These are phyloP conservation scores for Ophiostoma sp. DNA, from an alignment of 2,329 filamentous ascomycete genomes.

Conservation along the genomic window DNA sequence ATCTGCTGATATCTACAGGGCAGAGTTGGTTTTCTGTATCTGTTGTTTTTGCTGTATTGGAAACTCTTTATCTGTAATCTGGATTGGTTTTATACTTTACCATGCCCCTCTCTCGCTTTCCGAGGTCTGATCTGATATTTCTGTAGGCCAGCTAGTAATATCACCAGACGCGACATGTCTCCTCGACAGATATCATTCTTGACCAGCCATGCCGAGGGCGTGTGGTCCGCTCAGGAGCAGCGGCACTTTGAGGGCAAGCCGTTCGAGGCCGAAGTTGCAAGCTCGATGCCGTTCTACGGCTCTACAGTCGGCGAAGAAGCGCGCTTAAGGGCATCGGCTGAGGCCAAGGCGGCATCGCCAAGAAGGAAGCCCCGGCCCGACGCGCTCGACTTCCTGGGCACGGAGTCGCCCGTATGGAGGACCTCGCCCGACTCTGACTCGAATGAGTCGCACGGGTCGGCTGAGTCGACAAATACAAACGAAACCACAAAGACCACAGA, in stretches of 20 bases:
- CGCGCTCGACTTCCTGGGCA: conserved; percentile 52
- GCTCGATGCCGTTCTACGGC: conserved; percentile 20
- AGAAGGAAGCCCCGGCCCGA: conserved; percentile 31
- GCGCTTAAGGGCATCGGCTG: conserved; percentile 1
- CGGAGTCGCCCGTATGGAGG: background rate
- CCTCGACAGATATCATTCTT: conserved; percentile 18
- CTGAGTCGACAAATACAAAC: background rate
- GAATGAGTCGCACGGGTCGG: background rate
- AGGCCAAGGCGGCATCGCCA: background rate
- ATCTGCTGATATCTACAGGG: background rate
- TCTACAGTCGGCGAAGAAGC: background rate
- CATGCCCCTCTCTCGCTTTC: background rate
- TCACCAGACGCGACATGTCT: conserved; percentile 15
- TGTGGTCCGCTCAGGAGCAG: conserved; percentile 14
- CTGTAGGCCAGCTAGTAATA: background rate
- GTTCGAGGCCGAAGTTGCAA: conserved; percentile 11
- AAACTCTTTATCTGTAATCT: background rate
- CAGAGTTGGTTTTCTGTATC: background rate
- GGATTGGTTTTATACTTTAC: conserved; percentile 7
- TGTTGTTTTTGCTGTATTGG: background rate
- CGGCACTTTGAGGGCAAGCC: conserved; percentile 20
- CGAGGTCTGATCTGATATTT: background rate
- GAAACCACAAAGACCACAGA: background rate
- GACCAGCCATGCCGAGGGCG: conserved; percentile 12
- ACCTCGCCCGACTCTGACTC: background rate